Conservation (phyloP, 495 filamentous ascomycete species). For the Talaromyces thailandensis region DNA sequence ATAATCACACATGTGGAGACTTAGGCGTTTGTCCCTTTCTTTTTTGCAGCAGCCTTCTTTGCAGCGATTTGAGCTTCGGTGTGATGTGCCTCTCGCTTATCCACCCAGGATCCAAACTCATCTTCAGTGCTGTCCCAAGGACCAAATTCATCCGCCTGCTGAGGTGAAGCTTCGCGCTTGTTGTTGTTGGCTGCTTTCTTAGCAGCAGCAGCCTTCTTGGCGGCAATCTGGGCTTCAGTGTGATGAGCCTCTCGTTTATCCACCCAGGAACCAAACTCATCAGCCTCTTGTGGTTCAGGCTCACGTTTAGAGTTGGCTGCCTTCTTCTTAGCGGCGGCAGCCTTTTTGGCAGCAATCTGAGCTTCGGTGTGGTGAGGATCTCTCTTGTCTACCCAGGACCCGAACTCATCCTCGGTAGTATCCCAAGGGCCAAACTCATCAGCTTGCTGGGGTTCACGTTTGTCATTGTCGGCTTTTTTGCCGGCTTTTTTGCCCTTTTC, state of each 20-base stretch:
- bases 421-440: background rate
- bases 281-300: background rate
- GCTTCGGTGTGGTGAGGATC: background rate
- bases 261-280: slow-evolving; percentile 3
- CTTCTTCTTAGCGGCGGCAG: background rate
- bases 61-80: slow-evolving; percentile 4
- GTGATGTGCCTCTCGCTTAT: background rate
- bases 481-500: background rate
- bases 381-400: slow-evolving; percentile 2
- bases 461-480: background rate
- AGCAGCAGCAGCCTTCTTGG: background rate
- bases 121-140: slow-evolving; percentile 3
- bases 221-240: background rate
- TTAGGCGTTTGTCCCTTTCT: background rate
- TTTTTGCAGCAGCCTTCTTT: background rate
- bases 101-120: slow-evolving; percentile 4
- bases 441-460: background rate
- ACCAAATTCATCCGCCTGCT: background rate
- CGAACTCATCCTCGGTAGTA: slow-evolving; percentile 5
- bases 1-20: background rate
- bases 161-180: background rate
- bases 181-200: background rate
- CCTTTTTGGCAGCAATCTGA: slow-evolving; percentile 3
- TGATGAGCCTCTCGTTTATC: background rate
- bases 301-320: background rate